Conservation (phyloP, 2,329 filamentous ascomycete species). For the Ceratocystiopsis brevicomis region DNA sequence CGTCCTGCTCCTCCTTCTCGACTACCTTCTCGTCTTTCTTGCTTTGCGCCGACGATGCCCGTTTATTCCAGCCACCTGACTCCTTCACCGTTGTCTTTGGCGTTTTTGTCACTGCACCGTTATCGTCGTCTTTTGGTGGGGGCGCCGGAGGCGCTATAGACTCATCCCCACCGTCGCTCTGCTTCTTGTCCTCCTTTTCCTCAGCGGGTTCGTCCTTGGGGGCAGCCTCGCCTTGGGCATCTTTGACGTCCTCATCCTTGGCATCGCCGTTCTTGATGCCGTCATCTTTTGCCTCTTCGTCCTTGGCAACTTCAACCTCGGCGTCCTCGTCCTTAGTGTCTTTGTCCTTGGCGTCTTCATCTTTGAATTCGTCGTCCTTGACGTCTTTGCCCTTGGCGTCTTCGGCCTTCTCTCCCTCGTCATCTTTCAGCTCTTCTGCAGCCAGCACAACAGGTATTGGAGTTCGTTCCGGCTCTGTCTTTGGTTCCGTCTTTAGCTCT, state of each 20-base stretch:
- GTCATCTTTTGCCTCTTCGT: conserved; percentile 1
- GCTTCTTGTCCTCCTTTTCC: neutral
- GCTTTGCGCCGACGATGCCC: no score
- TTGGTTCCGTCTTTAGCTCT: neutral
- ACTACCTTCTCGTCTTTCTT: neutral
- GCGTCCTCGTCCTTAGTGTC: neutral
- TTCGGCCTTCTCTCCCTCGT: neutral
- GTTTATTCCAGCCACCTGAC: no score
- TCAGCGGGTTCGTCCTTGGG: neutral
- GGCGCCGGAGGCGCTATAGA: neutral
- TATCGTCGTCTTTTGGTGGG: neutral
- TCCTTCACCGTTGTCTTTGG: neutral
- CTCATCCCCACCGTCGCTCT: neutral
- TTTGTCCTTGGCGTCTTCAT: neutral
- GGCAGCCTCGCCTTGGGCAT: neutral
- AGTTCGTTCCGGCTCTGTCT: no score
- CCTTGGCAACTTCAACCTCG: neutral
- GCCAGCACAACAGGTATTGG: no score
- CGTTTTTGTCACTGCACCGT: neutral
- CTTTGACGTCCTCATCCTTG: neutral
- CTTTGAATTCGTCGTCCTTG: neutral
- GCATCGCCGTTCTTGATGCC: neutral
- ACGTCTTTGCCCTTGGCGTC: neutral
- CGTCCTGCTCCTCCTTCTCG: neutral
- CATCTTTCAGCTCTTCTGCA: neutral